Evolutionary conservation across 345 rosid genomes (phyloP).

Genomic region (Camelina neglecta): DNA sequence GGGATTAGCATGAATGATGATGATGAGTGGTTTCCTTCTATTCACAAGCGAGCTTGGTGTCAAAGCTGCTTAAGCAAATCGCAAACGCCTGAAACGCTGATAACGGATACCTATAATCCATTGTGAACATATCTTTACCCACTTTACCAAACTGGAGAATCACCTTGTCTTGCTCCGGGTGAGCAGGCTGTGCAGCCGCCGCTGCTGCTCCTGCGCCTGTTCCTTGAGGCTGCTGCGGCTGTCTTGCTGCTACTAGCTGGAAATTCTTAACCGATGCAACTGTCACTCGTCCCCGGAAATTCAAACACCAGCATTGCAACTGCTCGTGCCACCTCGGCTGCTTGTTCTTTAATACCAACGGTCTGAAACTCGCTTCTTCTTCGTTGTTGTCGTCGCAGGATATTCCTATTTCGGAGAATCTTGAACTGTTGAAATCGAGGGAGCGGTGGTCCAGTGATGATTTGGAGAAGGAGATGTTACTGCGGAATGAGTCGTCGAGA

Average conservation of each 20-base stretch:
- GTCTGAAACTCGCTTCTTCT: constrained; percentile 52
- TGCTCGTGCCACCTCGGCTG: constrained; percentile 79
- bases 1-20: constrained; percentile 40
- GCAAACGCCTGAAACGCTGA: constrained; percentile 99
- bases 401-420: constrained; percentile 50
- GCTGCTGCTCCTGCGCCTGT: constrained; percentile 36
- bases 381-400: constrained; percentile 48
- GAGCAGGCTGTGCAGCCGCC: constrained; percentile 40
- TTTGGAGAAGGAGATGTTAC: constrained; percentile 59
- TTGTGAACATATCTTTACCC: constrained; percentile 95
- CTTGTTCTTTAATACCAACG: constrained; percentile 64
- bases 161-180: constrained; percentile 77
- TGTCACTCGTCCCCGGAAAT: constrained; percentile 68
- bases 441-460: constrained; percentile 58
- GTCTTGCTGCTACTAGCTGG: constrained; percentile 61
- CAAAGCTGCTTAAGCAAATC: constrained; percentile 98
- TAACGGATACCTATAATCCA: constrained; percentile 94
- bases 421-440: constrained; percentile 62
- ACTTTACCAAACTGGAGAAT: constrained; percentile 97
- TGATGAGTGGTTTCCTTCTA: constrained; percentile 45
- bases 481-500: constrained; percentile 63
- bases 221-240: constrained; percentile 47
- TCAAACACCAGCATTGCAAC: constrained; percentile 69
- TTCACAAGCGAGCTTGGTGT: constrained; percentile 99
- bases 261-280: constrained; percentile 74